These are phyloP conservation scores for Russula lepida DNA, from an alignment of 768 basidiomycete genomes.

Conservation along the genomic window DNA sequence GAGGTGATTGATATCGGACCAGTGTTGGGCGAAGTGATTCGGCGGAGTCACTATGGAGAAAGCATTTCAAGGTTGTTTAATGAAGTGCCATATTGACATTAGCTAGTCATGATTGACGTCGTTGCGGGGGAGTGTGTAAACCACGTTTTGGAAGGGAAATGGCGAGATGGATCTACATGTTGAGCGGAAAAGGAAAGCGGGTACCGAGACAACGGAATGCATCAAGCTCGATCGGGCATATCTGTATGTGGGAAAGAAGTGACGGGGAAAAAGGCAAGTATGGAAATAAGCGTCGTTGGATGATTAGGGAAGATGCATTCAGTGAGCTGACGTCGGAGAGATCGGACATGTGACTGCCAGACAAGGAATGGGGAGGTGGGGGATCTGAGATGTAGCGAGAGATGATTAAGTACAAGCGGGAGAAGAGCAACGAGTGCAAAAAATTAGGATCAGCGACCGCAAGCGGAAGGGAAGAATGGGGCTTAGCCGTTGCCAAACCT, in stretches of 20 bases:
- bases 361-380: background rate
- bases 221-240: slow-evolving; percentile 17
- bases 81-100: slow-evolving; percentile 72
- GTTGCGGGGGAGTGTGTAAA: background rate
- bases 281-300: slow-evolving; percentile 15
- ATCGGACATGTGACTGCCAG: slow-evolving; percentile 15
- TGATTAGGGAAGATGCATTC: background rate
- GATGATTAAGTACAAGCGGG: background rate
- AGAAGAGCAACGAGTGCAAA: background rate
- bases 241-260: slow-evolving; percentile 9
- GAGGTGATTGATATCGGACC: slow-evolving; percentile 93
- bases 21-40: slow-evolving; percentile 92
- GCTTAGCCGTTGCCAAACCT: slow-evolving; percentile 8
- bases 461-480: background rate
- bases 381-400: slow-evolving; percentile 10
- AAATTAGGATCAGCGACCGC: slow-evolving; percentile 10
- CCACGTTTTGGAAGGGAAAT: background rate
- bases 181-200: background rate
- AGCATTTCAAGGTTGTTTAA: slow-evolving; percentile 84
- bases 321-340: slow-evolving; percentile 16
- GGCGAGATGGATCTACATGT: background rate
- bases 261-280: background rate
- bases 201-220: background rate
- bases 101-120: slow-evolving; percentile 2
- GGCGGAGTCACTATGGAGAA: slow-evolving; percentile 96